Percentiles rank a stretch among this genome's conserved stretches.
Conservation (phyloP, 345 rosid species). For the Lumnitzera racemosa region DNA sequence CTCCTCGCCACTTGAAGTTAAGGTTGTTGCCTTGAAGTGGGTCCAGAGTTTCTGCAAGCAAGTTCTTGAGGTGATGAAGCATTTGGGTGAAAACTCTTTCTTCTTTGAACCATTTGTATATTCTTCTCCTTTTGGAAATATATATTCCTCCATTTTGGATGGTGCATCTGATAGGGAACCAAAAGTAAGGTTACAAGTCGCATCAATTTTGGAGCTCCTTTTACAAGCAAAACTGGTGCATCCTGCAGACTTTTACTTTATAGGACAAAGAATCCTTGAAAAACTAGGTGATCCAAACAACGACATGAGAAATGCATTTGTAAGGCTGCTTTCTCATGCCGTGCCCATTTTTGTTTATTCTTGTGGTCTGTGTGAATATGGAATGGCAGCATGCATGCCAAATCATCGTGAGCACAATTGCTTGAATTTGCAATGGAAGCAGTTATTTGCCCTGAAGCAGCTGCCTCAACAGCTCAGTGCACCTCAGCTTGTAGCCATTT, state of each 20-base stretch:
- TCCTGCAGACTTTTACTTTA: slow-evolving; percentile 44
- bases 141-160: slow-evolving; percentile 54
- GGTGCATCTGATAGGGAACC: slow-evolving; percentile 78
- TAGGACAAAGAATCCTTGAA: slow-evolving; percentile 58
- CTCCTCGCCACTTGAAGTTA: slow-evolving; percentile 65
- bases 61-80: slow-evolving; percentile 36
- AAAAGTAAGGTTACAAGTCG: slow-evolving; percentile 60
- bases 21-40: slow-evolving; percentile 63
- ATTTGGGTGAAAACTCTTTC: slow-evolving; percentile 22
- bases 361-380: slow-evolving; percentile 44
- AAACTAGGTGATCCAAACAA: slow-evolving; percentile 76
- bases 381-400: slow-evolving; percentile 34
- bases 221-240: slow-evolving; percentile 56
- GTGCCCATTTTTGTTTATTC: slow-evolving; percentile 52
- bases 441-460: slow-evolving; percentile 75
- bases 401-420: slow-evolving; percentile 28
- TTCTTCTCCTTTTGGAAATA: slow-evolving; percentile 30
- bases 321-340: slow-evolving; percentile 58
- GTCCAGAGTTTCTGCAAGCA: slow-evolving; percentile 55
- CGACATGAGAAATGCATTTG: slow-evolving; percentile 49
- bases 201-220: slow-evolving; percentile 66
- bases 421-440: slow-evolving; percentile 74
- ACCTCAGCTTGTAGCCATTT: slow-evolving; percentile 81
- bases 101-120: slow-evolving; percentile 40
- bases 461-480: slow-evolving; percentile 63